A percentile compares a stretch with the other conserved stretches of the same genome.
These are phyloP conservation scores for Laguncularia racemosa DNA, from an alignment of 345 rosid genomes.

Conservation along the genomic window DNA sequence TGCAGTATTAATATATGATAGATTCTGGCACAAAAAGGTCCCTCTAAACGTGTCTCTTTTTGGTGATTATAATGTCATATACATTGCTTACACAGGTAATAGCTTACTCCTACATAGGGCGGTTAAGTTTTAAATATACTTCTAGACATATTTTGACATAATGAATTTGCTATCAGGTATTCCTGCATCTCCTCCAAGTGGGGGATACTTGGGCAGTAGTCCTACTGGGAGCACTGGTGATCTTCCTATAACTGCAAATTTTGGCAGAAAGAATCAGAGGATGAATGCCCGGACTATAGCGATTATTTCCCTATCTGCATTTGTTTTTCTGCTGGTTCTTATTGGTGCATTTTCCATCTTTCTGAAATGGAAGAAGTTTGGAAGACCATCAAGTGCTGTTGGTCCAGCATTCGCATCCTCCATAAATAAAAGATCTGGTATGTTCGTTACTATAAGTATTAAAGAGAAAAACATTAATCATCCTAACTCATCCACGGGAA, in stretches of 20 bases:
- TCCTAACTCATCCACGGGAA: no score
- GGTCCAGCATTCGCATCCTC: slow-evolving; percentile 67
- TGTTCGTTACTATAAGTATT: background rate
- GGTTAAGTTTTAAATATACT: slow-evolving; percentile 7
- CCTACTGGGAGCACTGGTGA: slow-evolving; percentile 63
- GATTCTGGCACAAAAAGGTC: slow-evolving; percentile 67
- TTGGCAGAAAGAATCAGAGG: slow-evolving; percentile 55
- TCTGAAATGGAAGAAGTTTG: slow-evolving; percentile 67
- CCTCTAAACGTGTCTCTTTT: slow-evolving; percentile 70
- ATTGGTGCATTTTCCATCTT: slow-evolving; percentile 59
- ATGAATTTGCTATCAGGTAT: slow-evolving; percentile 40
- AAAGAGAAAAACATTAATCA: no score
- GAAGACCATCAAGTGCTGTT: slow-evolving; percentile 83
- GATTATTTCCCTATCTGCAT: slow-evolving; percentile 66
- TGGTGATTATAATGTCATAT: slow-evolving; percentile 71
- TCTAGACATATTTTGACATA: slow-evolving; percentile 14
- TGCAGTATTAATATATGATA: slow-evolving; percentile 68
- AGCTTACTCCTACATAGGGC: slow-evolving; percentile 3
- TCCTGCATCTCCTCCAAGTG: slow-evolving; percentile 77
- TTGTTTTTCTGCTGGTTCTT: slow-evolving; percentile 68
- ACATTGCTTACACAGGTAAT: slow-evolving; percentile 85
- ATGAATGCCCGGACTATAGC: slow-evolving; percentile 66
- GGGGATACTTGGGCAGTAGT: slow-evolving; percentile 39
- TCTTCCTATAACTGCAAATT: slow-evolving; percentile 64
- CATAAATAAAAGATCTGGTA: slow-evolving; percentile 85